A percentile compares a stretch with the other conserved stretches of the same genome.
Conservation (phyloP, 176 grass and related monocot species). For the Cymbopogon citratus region DNA sequence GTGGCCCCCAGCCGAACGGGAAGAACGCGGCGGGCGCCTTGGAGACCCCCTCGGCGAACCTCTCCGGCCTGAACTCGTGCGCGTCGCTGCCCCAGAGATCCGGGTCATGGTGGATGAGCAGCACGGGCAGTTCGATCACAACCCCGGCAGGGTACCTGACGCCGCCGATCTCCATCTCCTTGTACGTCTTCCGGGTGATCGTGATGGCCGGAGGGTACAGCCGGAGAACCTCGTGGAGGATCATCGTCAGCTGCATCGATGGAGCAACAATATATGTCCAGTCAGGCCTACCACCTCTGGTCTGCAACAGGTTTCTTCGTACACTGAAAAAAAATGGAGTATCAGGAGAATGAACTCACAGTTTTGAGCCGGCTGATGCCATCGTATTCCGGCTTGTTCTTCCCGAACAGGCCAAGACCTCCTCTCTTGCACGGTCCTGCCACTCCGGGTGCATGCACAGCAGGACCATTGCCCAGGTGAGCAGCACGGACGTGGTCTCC, state of each 20-base stretch:
- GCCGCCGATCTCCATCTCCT: constrained; percentile 22
- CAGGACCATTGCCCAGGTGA: constrained; percentile 66
- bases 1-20: too few species aligned
- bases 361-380: constrained; percentile 49
- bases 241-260: constrained; percentile 42
- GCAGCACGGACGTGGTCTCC: constrained; percentile 61
- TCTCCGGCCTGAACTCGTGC: constrained; percentile 30
- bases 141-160: constrained; percentile 19
- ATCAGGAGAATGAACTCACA: constrained; percentile 21
- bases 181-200: not conserved
- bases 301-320: too few species aligned
- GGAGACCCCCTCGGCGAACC: constrained; percentile 25
- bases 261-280: not conserved
- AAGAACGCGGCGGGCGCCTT: too few species aligned
- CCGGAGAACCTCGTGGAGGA: constrained; percentile 40
- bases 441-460: constrained; percentile 66
- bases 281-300: too few species aligned
- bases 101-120: constrained; percentile 25
- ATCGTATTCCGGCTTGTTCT: constrained; percentile 40
- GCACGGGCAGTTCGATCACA: not conserved
- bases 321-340: not conserved
- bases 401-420: constrained; percentile 46
- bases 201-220: constrained; percentile 21
- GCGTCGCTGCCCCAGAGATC: constrained; percentile 32
- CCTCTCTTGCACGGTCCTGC: constrained; percentile 58